Base-by-base conservation (phyloP, 768 basidiomycete species). In the Tephrocybe sp. region DNA sequence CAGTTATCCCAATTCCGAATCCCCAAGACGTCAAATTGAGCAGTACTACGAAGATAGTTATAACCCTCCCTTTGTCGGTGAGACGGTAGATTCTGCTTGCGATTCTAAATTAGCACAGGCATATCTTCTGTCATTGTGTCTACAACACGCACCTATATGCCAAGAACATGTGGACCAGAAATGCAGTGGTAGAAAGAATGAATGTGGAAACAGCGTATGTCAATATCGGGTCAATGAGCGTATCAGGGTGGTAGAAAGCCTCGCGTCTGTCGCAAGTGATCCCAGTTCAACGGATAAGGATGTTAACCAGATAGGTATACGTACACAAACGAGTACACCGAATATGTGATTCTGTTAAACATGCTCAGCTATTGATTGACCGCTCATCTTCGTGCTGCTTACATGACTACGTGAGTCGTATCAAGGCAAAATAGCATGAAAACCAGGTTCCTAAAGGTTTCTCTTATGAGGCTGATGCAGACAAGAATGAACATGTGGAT, bases 111-210 rank as follows among this genome's bases (percentile, higher is more conserved):
- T 12, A 13, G 12, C n/a, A 39, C 14, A 39, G 4, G 16, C 7
- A 4, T 10, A 5, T 6, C 6, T 35, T 14, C 9, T 17, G 16
- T 16, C 2, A 5, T 9, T 10, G 39, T 39, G n/a, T 9, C 9
- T 19, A 17, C 17, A 9, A 5, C 31, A 16, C 23, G 5, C 26
- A 48, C 47, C 47, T 20, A 39, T 48, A 38, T 39, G 47, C 16
- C n/a, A 48, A 17, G 23, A 48, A 48, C 7, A 48, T 23, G 9
- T 39, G 47, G 17, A 39, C 47, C 9, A 40, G 14, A 39, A 48
- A 19, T 2, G 46, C 46, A 17, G 39, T 39, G 14, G 47, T 48
- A 10, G 47, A 48, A 23, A 48, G 38, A 32, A 40, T 48, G 19
- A 39, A 4, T 1, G 38, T 30, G 6, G 47, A 48, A 4, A 48